These are phyloP conservation scores for Medicago ruthenica DNA, from an alignment of 306 rosid species.

Conservation along the genomic window DNA sequence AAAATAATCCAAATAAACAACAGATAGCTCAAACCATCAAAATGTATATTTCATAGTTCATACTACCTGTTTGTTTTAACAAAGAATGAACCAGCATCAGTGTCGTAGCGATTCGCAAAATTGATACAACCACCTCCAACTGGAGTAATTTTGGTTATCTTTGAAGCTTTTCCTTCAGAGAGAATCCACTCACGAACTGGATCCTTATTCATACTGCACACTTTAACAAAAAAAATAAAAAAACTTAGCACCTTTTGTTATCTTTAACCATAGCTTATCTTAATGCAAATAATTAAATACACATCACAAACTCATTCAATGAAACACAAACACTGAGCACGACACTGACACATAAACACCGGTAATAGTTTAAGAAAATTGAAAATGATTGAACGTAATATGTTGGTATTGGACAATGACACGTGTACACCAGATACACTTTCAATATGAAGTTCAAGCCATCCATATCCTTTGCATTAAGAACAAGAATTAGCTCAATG, in stretches of 20 bases:
- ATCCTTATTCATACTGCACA: conserved; percentile 73
- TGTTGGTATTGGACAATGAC: background rate
- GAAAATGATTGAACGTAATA: background rate
- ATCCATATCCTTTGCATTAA: too few relatives aligned
- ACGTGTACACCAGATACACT: background rate
- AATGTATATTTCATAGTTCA: background rate
- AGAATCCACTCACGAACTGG: conserved; percentile 93
- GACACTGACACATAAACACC: too few relatives aligned
- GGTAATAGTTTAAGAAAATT: too few relatives aligned
- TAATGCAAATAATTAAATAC: conserved; percentile 30
- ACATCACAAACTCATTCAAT: background rate
- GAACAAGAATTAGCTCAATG: background rate
- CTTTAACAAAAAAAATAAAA: conserved; percentile 55
- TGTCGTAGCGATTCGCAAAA: conserved; percentile 78
- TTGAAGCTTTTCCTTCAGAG: conserved; percentile 77
- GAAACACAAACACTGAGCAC: background rate
- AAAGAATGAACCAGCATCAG: conserved; percentile 83
- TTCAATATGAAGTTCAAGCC: too few relatives aligned
- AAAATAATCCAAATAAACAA: conserved; percentile 21
- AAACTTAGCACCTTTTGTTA: conserved; percentile 6
- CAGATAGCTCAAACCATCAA: background rate
- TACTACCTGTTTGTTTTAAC: conserved; percentile 92
- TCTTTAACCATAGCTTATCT: background rate
- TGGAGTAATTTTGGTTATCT: conserved; percentile 75
- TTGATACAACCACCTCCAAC: conserved; percentile 97